These are phyloP conservation scores for Medicago ruthenica DNA, from an alignment of 306 rosid species.

Conservation along the genomic window DNA sequence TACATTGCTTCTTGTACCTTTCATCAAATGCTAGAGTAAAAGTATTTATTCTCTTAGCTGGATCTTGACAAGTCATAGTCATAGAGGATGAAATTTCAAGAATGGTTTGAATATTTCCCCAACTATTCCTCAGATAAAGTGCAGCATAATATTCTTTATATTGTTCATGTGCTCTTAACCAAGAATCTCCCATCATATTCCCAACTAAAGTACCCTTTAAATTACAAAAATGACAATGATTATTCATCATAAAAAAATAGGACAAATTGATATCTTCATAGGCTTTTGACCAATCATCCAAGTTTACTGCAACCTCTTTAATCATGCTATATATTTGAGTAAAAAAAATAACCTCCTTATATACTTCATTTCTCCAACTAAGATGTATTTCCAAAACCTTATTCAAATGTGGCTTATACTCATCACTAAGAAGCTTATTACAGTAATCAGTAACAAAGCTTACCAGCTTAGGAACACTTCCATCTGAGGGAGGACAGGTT, in stretches of 20 bases:
- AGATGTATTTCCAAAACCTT: slow-evolving; percentile 67
- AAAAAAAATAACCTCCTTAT: slow-evolving; percentile 52
- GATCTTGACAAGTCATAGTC: slow-evolving; percentile 41
- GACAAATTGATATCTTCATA: slow-evolving; percentile 70
- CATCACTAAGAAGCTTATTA: slow-evolving; percentile 64
- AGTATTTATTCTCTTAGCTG: slow-evolving; percentile 54
- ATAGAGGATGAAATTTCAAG: slow-evolving; percentile 46
- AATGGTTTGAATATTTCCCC: slow-evolving; percentile 67
- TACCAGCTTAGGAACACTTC: slow-evolving; percentile 80
- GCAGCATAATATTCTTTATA: slow-evolving; percentile 81
- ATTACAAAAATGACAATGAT: slow-evolving; percentile 77
- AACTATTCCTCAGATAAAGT: slow-evolving; percentile 74
- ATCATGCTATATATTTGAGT: slow-evolving; percentile 55
- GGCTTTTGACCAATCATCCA: slow-evolving; percentile 82
- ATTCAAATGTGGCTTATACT: slow-evolving; percentile 63
- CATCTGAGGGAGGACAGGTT: slow-evolving; percentile 74
- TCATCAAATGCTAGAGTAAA: slow-evolving; percentile 71
- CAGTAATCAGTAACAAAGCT: slow-evolving; percentile 71
- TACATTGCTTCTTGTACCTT: slow-evolving; percentile 64
- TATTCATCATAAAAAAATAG: slow-evolving; percentile 91
- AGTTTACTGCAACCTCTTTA: slow-evolving; percentile 70
- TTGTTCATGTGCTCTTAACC: slow-evolving; percentile 82
- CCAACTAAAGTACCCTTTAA: slow-evolving; percentile 73
- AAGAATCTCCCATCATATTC: slow-evolving; percentile 78
- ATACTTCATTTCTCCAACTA: slow-evolving; percentile 66